Conservation (phyloP, 2,329 filamentous ascomycete species). For the Hirsutella minnesotensis region DNA sequence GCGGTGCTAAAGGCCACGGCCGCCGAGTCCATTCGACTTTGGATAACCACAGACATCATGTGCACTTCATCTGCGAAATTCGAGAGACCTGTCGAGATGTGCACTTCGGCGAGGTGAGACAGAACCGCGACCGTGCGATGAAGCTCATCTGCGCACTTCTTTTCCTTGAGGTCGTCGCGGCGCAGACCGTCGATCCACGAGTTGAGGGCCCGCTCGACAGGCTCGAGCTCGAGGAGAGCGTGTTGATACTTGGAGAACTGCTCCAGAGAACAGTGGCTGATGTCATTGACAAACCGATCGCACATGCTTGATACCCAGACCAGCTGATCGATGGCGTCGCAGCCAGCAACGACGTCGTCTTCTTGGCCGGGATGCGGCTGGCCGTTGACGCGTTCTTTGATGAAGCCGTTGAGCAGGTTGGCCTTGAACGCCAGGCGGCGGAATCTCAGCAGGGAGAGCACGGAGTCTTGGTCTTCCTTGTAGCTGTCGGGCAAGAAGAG, state of each 20-base stretch:
- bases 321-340: conserved; percentile 75
- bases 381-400: conserved; percentile 65
- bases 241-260: conserved; percentile 71
- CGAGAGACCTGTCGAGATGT: conserved; percentile 58
- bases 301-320: conserved; percentile 76
- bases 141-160: conserved; percentile 69
- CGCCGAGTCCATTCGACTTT: conserved; percentile 71
- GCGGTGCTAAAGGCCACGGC: conserved; percentile 54
- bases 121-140: conserved; percentile 77
- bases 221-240: conserved; percentile 77
- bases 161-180: conserved; percentile 75
- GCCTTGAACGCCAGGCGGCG: conserved; percentile 84
- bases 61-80: conserved; percentile 69
- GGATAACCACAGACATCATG: conserved; percentile 64
- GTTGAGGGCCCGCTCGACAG: conserved; percentile 81
- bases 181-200: conserved; percentile 77
- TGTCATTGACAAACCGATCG: conserved; percentile 69
- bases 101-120: conserved; percentile 72
- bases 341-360: conserved; percentile 69
- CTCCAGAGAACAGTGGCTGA: conserved; percentile 64
- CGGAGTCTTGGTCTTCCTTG: conserved; percentile 67
- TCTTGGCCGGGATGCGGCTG: conserved; percentile 56
- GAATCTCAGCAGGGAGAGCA: conserved; percentile 81
- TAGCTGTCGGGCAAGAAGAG: conserved; percentile 81
- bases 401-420: conserved; percentile 61